Conservation (phyloP, 2,329 filamentous ascomycete genomes). For the Cordyceps militaris region DNA sequence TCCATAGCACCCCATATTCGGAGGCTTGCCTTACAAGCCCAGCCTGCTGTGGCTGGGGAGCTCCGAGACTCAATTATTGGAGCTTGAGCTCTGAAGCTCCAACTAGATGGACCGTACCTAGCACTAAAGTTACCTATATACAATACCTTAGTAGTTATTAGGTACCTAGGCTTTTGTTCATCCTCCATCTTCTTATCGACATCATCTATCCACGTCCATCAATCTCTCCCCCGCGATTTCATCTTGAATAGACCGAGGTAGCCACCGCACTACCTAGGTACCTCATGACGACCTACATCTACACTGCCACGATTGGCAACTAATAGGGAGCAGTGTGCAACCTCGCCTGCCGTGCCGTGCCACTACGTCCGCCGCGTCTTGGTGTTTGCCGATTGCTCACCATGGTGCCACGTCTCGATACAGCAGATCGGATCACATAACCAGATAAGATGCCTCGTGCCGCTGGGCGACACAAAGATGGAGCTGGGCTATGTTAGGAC, state of each 20-base stretch:
- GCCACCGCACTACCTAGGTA: not conserved
- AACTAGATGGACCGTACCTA: too few relatives aligned
- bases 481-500: not conserved
- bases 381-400: conserved; percentile 4
- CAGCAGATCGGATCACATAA: conserved; percentile 3
- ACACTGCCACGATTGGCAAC: not conserved
- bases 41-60: not conserved
- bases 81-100: not conserved
- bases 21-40: not conserved
- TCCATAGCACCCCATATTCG: not conserved
- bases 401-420: not conserved
- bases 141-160: not conserved
- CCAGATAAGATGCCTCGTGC: not conserved
- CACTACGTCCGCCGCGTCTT: not conserved
- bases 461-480: conserved; percentile 1
- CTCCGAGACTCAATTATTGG: not conserved
- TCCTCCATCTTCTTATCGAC: not conserved
- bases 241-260: not conserved
- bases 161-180: not conserved
- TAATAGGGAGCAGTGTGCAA: too few relatives aligned
- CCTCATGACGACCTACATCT: not conserved
- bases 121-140: not conserved
- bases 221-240: not conserved
- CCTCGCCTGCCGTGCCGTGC: not conserved
- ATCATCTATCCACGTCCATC: not conserved